Conservation (phyloP, 164 flowering plant genomes). For the Vitis rotundifolia region DNA sequence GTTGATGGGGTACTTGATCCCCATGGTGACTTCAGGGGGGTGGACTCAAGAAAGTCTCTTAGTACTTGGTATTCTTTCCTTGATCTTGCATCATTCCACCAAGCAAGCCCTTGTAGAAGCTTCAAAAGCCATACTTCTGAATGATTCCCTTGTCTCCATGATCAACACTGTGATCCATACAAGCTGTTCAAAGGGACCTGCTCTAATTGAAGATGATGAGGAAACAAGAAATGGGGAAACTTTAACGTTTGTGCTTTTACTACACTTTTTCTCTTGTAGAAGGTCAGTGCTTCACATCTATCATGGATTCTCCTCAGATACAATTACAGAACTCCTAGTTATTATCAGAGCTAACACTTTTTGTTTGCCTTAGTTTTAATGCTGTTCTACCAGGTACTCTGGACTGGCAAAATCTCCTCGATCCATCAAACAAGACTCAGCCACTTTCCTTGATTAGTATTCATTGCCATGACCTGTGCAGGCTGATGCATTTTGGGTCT, state of each 20-base stretch:
- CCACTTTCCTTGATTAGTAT: slow-evolving; percentile 43
- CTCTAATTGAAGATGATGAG: slow-evolving; percentile 57
- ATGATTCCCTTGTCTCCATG: slow-evolving; percentile 41
- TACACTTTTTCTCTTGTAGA: slow-evolving; percentile 60
- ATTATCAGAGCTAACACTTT: slow-evolving; percentile 15
- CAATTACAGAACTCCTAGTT: neutral
- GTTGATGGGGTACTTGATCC: slow-evolving; percentile 54
- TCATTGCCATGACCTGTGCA: slow-evolving; percentile 69
- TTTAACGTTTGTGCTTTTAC: slow-evolving; percentile 50
- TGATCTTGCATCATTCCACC: slow-evolving; percentile 72
- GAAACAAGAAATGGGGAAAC: slow-evolving; percentile 54
- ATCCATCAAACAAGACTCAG: slow-evolving; percentile 23
- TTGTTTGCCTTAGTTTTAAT: slow-evolving; percentile 39
- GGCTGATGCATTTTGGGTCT: slow-evolving; percentile 78
- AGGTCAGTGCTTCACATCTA: slow-evolving; percentile 47
- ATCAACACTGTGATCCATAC: slow-evolving; percentile 35
- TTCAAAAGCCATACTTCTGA: slow-evolving; percentile 62
- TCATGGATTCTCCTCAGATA: neutral
- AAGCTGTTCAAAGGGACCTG: slow-evolving; percentile 66
- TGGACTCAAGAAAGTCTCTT: slow-evolving; percentile 51
- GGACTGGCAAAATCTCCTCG: slow-evolving; percentile 55
- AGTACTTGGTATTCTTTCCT: slow-evolving; percentile 53
- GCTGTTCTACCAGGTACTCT: slow-evolving; percentile 51
- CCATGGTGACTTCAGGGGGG: slow-evolving; percentile 25
- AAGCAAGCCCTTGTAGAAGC: slow-evolving; percentile 55